phyloP scores from a whole-genome alignment of 164 flowering plant species.

The Tinospora cordifolia region DNA sequence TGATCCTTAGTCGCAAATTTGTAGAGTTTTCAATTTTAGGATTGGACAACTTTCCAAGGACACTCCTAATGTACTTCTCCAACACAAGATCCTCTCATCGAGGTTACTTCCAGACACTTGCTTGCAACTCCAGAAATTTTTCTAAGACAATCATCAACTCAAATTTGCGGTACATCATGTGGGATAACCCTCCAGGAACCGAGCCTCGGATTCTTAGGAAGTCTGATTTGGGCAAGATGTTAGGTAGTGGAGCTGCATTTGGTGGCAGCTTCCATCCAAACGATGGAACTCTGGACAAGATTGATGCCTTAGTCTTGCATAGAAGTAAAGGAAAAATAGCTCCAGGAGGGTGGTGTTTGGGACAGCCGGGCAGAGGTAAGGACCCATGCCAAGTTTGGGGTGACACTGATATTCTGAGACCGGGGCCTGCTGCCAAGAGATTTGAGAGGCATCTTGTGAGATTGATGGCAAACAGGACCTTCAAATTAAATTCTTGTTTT shows the following conservation, averaged over 20 bases:
- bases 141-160: slow-evolving; percentile 14
- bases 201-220: slow-evolving; percentile 16
- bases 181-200: slow-evolving; percentile 19
- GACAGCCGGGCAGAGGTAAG: slow-evolving; percentile 10
- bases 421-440: slow-evolving; percentile 24
- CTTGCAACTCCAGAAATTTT: slow-evolving; percentile 22
- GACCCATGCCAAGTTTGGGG: slow-evolving; percentile 28
- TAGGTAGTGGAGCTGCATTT: slow-evolving; percentile 22
- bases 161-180: slow-evolving; percentile 12
- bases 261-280: slow-evolving; percentile 19
- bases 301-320: slow-evolving; percentile 14
- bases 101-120: slow-evolving; percentile 29
- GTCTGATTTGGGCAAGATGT: slow-evolving; percentile 19
- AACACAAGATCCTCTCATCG: slow-evolving; percentile 16
- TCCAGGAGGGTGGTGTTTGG: slow-evolving; percentile 30
- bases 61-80: slow-evolving; percentile 25
- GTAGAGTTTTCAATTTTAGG: slow-evolving; percentile 25
- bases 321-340: slow-evolving; percentile 11
- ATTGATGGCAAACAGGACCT: slow-evolving; percentile 16
- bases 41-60: slow-evolving; percentile 28
- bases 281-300: slow-evolving; percentile 20
- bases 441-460: slow-evolving; percentile 23
- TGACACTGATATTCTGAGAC: slow-evolving; percentile 21
- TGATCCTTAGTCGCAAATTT: slow-evolving; percentile 24
- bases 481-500: slow-evolving; percentile 16